Evolutionary conservation across 1,139 yeast genomes (phyloP).

Genomic region (Taphrina wiesneri): DNA sequence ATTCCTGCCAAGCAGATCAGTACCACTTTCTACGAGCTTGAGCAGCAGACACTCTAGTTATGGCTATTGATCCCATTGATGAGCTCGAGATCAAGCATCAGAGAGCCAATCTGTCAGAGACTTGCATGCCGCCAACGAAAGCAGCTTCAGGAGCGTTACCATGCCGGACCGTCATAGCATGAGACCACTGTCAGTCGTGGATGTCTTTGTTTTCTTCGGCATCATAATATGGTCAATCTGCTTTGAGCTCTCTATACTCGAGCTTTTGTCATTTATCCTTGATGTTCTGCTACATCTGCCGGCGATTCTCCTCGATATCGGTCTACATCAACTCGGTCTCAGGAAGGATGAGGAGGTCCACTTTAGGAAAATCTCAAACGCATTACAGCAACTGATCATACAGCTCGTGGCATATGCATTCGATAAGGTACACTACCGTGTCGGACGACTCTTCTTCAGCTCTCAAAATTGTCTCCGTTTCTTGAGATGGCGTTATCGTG

Average conservation of each 20-base stretch:
- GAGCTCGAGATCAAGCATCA: no score
- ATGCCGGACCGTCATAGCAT: not conserved
- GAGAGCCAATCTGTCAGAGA: no score
- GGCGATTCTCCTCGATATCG: not conserved
- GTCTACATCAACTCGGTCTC: not conserved
- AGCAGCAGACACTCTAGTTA: no score
- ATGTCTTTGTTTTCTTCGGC: not conserved
- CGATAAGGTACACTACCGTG: not conserved
- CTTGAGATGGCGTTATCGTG: not conserved
- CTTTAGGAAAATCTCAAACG: not conserved
- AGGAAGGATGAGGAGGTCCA: not conserved
- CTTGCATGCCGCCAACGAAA: no score
- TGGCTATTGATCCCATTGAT: no score
- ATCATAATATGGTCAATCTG: constrained; percentile 8
- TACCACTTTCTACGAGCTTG: no score
- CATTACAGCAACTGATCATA: constrained; percentile 2
- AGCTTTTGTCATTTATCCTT: not conserved
- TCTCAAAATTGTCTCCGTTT: not conserved
- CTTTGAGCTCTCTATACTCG: not conserved
- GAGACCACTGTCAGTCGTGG: not conserved
- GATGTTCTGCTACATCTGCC: constrained; percentile 1
- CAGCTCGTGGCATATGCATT: constrained; percentile 1
- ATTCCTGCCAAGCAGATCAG: no score
- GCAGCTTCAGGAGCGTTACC: no score
- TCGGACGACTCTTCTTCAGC: constrained; percentile 5